These are phyloP conservation scores for Trichosanthes cucumerina DNA, from an alignment of 306 rosid genomes.

Conservation along the genomic window DNA sequence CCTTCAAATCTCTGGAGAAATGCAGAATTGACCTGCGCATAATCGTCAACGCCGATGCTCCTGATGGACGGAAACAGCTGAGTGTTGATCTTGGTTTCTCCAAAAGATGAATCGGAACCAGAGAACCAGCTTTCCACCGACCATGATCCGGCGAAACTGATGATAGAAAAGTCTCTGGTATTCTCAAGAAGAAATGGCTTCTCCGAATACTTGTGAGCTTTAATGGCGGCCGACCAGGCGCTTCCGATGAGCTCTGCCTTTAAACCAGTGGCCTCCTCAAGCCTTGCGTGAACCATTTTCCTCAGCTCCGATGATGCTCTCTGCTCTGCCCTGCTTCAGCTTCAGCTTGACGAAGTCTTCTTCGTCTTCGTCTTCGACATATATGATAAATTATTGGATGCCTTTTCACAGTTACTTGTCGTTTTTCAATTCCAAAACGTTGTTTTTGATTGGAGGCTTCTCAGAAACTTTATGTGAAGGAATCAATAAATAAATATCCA, in stretches of 20 bases:
- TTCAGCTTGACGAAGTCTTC: background rate
- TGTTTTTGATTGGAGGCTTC: background rate
- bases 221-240: constrained; percentile 26
- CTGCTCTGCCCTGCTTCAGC: background rate
- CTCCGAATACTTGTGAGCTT: constrained; percentile 22
- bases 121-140: constrained; percentile 27
- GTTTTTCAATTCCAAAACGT: background rate
- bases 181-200: constrained; percentile 16
- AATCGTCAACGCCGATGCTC: constrained; percentile 55
- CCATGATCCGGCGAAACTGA: constrained; percentile 49
- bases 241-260: constrained; percentile 26
- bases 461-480: background rate
- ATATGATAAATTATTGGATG: background rate
- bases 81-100: constrained; percentile 30
- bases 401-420: background rate
- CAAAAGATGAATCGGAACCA: constrained; percentile 21
- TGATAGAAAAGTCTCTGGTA: constrained; percentile 14
- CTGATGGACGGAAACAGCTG: constrained; percentile 36
- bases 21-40: constrained; percentile 40
- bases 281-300: constrained; percentile 22
- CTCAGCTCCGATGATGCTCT: background rate
- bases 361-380: background rate
- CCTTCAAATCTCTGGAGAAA: constrained; percentile 30
- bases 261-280: constrained; percentile 26
- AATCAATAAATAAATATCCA: background rate